phyloP scores from a whole-genome alignment of 2,329 filamentous ascomycete genomes.

The Thielaviopsis ethacetica region DNA sequence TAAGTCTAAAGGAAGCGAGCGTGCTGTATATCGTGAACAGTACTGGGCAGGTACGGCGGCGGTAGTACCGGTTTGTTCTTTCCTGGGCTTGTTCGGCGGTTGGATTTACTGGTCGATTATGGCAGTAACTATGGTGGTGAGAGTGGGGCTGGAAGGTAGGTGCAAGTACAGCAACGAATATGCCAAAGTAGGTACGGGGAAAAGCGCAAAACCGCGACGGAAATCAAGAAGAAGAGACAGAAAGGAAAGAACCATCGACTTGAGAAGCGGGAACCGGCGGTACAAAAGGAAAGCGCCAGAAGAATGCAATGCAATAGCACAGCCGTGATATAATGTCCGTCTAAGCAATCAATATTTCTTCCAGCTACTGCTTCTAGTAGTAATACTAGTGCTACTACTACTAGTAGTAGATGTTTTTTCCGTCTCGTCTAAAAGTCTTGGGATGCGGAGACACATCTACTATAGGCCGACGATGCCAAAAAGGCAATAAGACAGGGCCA shows the following conservation, averaged over 20 bases:
- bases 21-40: neutral
- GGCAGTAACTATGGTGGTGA: too few relatives aligned
- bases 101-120: neutral
- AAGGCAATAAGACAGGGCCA: neutral
- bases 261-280: neutral
- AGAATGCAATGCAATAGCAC: neutral
- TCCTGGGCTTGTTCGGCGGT: too few relatives aligned
- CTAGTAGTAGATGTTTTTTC: neutral
- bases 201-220: neutral
- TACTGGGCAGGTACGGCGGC: neutral
- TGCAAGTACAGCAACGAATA: neutral
- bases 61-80: too few relatives aligned
- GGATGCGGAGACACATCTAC: neutral
- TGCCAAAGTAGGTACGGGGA: neutral
- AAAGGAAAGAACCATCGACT: neutral
- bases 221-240: neutral
- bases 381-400: too few relatives aligned
- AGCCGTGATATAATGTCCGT: neutral
- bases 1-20: neutral
- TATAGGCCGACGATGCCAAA: neutral
- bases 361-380: too few relatives aligned
- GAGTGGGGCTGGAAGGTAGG: neutral
- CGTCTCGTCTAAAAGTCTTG: neutral
- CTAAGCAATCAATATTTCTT: neutral
- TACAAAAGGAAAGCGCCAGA: neutral